phyloP scores from a whole-genome alignment of 805 yeast species.

The Dipodascopsis uninucleata region DNA sequence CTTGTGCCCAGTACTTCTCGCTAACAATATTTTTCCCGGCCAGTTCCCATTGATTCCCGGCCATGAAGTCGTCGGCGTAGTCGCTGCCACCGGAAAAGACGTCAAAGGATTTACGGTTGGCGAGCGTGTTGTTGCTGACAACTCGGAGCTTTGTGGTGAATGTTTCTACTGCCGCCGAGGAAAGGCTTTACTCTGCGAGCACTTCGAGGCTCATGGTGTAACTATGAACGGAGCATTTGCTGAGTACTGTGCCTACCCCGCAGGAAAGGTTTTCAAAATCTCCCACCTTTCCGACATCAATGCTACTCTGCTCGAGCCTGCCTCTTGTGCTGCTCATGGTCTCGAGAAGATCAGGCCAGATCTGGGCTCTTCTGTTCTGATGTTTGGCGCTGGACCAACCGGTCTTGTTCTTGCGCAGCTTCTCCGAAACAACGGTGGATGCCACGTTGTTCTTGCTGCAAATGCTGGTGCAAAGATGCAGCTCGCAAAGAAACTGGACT shows the following conservation, averaged over 20 bases:
- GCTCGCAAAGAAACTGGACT: conserved; percentile 21
- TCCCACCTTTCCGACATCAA: conserved; percentile 19
- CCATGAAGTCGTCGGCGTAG: conserved; percentile 25
- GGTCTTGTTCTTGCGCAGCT: conserved; percentile 26
- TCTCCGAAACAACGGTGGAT: conserved; percentile 25
- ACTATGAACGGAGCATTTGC: conserved; percentile 27
- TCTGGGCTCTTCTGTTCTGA: conserved; percentile 22
- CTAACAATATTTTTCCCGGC: too few species aligned
- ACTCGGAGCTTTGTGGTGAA: conserved; percentile 24
- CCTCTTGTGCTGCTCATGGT: conserved; percentile 27
- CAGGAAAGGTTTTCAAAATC: conserved; percentile 26
- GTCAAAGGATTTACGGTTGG: conserved; percentile 20
- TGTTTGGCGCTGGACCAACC: conserved; percentile 28
- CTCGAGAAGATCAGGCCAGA: conserved; percentile 25
- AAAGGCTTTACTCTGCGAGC: conserved; percentile 23
- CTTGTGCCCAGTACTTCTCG: too few species aligned
- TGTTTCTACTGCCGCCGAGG: conserved; percentile 27
- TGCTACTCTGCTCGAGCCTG: conserved; percentile 26
- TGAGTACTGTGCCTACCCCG: conserved; percentile 25
- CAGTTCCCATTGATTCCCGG: conserved; percentile 26
- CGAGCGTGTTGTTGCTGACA: conserved; percentile 26
- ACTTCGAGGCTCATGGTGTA: conserved; percentile 27
- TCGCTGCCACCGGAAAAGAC: conserved; percentile 23
- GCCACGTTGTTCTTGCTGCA: conserved; percentile 26
- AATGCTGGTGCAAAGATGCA: conserved; percentile 21